Conservation (phyloP, 192 early-diverging fungal genomes). For the Linnemannia elongata region DNA sequence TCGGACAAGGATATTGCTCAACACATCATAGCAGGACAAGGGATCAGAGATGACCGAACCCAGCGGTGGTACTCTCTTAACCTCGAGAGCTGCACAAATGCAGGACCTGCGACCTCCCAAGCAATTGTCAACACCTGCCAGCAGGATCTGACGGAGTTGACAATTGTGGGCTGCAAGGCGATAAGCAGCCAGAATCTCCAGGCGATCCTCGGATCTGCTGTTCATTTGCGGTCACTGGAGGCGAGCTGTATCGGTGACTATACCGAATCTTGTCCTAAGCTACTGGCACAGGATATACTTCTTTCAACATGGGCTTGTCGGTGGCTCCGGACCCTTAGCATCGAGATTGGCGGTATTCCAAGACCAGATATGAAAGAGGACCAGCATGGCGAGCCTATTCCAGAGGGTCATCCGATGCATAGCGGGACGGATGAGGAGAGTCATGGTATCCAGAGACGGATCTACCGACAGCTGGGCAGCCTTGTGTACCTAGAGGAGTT, state of each 20-base stretch:
- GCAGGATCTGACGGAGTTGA: background rate
- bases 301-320: background rate
- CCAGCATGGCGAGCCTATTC: background rate
- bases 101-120: background rate
- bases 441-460: background rate
- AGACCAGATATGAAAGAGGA: background rate
- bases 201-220: background rate
- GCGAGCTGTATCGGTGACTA: background rate
- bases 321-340: conserved; percentile 2
- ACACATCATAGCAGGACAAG: background rate
- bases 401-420: background rate
- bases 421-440: conserved; percentile 2
- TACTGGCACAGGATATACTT: background rate
- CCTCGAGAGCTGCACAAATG: background rate
- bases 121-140: background rate
- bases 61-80: background rate
- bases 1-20: background rate
- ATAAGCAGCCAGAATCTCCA: background rate
- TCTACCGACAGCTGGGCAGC: conserved; percentile 2
- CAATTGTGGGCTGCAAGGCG: background rate
- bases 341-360: background rate
- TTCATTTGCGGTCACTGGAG: background rate
- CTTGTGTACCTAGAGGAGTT: background rate
- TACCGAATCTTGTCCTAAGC: background rate
- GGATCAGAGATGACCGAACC: background rate